Conservation (phyloP, 352 stramenopile species). For the Globisporangium megalacanthum region DNA sequence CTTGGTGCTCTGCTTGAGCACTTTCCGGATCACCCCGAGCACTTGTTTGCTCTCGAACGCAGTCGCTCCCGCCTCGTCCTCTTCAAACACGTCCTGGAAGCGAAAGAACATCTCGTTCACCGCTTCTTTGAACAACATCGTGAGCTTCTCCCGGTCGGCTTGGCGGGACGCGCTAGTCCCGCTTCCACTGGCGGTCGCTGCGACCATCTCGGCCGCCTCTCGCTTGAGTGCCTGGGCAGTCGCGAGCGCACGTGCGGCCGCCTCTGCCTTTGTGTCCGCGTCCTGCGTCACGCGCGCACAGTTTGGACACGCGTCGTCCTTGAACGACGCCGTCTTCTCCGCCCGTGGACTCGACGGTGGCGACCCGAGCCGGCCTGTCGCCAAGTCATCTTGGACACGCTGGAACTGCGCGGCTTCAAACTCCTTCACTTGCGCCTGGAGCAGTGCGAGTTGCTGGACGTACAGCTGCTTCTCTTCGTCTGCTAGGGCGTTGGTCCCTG, state of each 20-base stretch:
- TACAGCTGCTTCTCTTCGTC: conserved; percentile 58
- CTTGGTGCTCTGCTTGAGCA: conserved; percentile 76
- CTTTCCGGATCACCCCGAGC: conserved; percentile 65
- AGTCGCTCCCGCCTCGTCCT: no score
- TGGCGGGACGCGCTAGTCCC: no score
- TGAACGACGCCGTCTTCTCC: no score
- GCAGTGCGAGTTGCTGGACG: conserved; percentile 41
- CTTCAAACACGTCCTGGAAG: conserved; percentile 78
- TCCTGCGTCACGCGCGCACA: conserved; percentile 16
- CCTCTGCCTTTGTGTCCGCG: conserved; percentile 46
- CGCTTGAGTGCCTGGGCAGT: conserved; percentile 48
- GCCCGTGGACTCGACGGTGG: no score
- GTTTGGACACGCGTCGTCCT: conserved; percentile 18
- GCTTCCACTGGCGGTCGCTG: no score
- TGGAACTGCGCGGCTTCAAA: conserved; percentile 48
- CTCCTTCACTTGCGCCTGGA: conserved; percentile 49
- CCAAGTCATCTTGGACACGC: conserved; percentile 37
- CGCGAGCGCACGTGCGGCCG: conserved; percentile 38
- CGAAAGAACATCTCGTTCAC: conserved; percentile 83
- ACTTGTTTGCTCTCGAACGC: conserved; percentile 64
- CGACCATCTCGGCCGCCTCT: conserved; percentile 54
- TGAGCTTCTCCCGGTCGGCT: conserved; percentile 34
- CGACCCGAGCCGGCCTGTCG: no score
- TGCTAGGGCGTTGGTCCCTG: no score
- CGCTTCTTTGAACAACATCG: conserved; percentile 63